Percentiles rank a stretch among this genome's conserved stretches.
Conservation (phyloP, 2,329 filamentous ascomycete species). For the Penicillium olsonii region DNA sequence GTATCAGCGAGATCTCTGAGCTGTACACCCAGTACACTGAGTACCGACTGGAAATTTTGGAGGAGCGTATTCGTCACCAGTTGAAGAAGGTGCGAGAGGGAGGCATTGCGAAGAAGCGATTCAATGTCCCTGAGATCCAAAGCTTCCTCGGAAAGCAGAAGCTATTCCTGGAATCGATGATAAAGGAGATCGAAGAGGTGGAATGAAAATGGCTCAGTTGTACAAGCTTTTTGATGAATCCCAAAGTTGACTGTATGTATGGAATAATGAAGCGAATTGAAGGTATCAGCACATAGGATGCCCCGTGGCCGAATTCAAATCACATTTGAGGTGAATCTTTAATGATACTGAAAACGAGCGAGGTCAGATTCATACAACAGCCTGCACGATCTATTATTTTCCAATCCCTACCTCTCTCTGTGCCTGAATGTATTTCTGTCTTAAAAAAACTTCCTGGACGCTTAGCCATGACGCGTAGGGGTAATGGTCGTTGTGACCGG, state of each 20-base stretch:
- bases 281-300: too few relatives aligned
- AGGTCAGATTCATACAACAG: too few relatives aligned
- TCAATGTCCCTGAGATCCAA: constrained; percentile 31
- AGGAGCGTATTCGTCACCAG: constrained; percentile 52
- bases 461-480: too few relatives aligned
- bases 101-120: constrained; percentile 20
- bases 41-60: constrained; percentile 61
- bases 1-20: constrained; percentile 56
- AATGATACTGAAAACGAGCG: too few relatives aligned
- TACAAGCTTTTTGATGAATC: background rate
- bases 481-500: too few relatives aligned
- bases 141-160: constrained; percentile 34
- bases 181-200: constrained; percentile 28
- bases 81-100: constrained; percentile 13
- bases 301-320: too few relatives aligned
- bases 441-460: too few relatives aligned
- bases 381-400: too few relatives aligned
- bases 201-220: background rate
- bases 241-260: background rate
- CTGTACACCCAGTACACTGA: constrained; percentile 61
- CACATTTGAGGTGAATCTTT: too few relatives aligned
- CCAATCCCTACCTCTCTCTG: too few relatives aligned
- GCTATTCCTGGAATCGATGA: constrained; percentile 38
- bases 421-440: too few relatives aligned
- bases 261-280: background rate